Evolutionary conservation across 257 asterid species (phyloP).

Genomic region (Echium plantagineum): DNA sequence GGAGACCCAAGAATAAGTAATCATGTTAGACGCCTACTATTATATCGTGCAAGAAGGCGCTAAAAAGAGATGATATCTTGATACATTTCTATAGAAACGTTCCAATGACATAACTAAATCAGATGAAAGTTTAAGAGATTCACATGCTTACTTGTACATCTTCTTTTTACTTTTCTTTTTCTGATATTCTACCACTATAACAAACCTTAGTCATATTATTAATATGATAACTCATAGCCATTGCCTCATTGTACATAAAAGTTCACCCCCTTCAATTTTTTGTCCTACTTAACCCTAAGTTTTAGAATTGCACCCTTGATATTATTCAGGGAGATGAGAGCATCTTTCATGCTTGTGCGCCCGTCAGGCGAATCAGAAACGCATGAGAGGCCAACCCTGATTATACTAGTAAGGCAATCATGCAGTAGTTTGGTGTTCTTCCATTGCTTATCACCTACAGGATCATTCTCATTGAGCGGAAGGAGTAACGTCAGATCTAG

Average conservation of each 20-base stretch:
- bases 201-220: not conserved
- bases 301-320: slow-evolving; percentile 13
- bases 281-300: not conserved
- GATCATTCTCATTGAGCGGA: not conserved
- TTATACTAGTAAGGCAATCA: slow-evolving; percentile 20
- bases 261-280: not conserved
- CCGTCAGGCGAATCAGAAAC: slow-evolving; percentile 27
- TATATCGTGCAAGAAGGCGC: too few relatives aligned
- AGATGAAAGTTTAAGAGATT: too few relatives aligned
- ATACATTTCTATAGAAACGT: too few relatives aligned
- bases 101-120: too few relatives aligned
- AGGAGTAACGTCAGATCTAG: slow-evolving; percentile 16
- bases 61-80: too few relatives aligned
- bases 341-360: slow-evolving; percentile 28
- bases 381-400: slow-evolving; percentile 37
- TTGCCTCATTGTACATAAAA: too few relatives aligned
- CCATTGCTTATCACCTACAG: not conserved
- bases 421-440: slow-evolving; percentile 5
- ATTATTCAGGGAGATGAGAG: slow-evolving; percentile 25
- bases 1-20: too few relatives aligned
- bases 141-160: too few relatives aligned
- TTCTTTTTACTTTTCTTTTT: too few relatives aligned
- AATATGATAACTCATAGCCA: too few relatives aligned
- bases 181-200: too few relatives aligned
- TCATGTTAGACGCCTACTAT: too few relatives aligned